Conservation (phyloP, 306 rosid genomes). For the Boehmeria nivea region DNA sequence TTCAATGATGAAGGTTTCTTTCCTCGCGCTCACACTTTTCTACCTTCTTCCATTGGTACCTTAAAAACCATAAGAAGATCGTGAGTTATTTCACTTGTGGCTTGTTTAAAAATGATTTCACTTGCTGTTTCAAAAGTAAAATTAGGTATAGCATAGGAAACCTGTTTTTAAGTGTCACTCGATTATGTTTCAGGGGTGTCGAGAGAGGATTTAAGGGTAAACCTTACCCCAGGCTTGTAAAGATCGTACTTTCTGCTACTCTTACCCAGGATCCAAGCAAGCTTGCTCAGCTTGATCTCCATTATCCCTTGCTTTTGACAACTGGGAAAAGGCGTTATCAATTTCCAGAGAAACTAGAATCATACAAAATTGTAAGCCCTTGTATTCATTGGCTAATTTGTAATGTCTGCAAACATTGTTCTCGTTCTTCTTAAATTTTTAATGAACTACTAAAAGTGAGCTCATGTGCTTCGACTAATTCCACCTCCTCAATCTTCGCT, state of each 20-base stretch:
- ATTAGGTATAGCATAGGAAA: no score
- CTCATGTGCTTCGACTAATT: not conserved
- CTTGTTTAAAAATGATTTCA: no score
- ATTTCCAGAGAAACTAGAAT: constrained; percentile 75
- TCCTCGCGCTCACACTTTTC: constrained; percentile 36
- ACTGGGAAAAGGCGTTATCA: constrained; percentile 78
- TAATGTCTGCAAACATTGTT: constrained; percentile 2
- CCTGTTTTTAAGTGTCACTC: constrained; percentile 5
- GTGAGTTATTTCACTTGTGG: no score
- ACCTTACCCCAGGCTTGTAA: constrained; percentile 69
- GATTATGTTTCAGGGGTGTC: constrained; percentile 48
- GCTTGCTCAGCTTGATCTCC: constrained; percentile 75
- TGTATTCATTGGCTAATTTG: not conserved
- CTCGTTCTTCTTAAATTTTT: constrained; percentile 4
- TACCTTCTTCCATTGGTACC: constrained; percentile 42
- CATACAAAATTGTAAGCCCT: constrained; percentile 62
- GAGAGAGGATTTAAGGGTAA: constrained; percentile 84
- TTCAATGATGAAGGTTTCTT: constrained; percentile 34
- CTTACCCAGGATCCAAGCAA: constrained; percentile 84
- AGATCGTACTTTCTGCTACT: constrained; percentile 88
- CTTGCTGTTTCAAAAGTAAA: no score
- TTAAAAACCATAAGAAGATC: constrained; percentile 71
- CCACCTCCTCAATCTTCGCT: not conserved
- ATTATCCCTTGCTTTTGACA: constrained; percentile 72
- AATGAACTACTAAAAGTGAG: constrained; percentile 2